Base-by-base conservation (phyloP, 1,284 basidiomycete species). In the Moniliophthora roreri region DNA sequence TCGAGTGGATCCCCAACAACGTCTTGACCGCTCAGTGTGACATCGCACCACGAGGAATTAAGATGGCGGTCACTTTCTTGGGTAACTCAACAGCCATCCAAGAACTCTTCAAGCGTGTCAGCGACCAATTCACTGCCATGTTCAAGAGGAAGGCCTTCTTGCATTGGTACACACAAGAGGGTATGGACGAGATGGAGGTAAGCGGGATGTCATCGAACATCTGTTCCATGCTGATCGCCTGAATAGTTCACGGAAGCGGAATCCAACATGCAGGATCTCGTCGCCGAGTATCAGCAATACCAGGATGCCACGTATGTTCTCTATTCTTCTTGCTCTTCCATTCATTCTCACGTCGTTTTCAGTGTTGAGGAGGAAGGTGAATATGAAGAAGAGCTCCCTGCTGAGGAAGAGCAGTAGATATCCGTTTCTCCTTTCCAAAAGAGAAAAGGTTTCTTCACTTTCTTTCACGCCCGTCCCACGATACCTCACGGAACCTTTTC, bases 1-100 rank as follows among this genome's bases (percentile, higher is more conserved):
- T 98, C 65, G 95, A 97, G 76, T 98, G 95, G 96, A 98, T 97
- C 64, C 95, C 95, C 63, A 95, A 95, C 85, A 98, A 98, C 71
- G 92, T 97, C 58, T 86, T 93, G 65, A 95, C 93, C 52, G 94
- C 95, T 58, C 93, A 96, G 75, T 95, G 93, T 78, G 94, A 97
- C 76, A 95, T 97, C 66, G 82, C 95, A 66, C 95, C 95, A 54
- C 85, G 90, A 59, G 93, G 92, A 50, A 80, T 93, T 66, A 96
- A 95, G 84, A 95, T 96, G 93, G 90, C 92, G 23, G 91, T 95
- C 57, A 98, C 95, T 36, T 98, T 98, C 80, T 84, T 98, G 70
- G 95, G 95, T 66, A 98, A 98, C 84, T 94, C 93, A 42, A 98
- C 94, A 54, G 92, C 91, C 54, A 98, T 98, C 70, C 95, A 97